Percentiles rank a stretch among this genome's conserved stretches.
Evolutionary conservation across 2,329 filamentous ascomycete species (phyloP).

Genomic region (Phialophora chinensis): DNA sequence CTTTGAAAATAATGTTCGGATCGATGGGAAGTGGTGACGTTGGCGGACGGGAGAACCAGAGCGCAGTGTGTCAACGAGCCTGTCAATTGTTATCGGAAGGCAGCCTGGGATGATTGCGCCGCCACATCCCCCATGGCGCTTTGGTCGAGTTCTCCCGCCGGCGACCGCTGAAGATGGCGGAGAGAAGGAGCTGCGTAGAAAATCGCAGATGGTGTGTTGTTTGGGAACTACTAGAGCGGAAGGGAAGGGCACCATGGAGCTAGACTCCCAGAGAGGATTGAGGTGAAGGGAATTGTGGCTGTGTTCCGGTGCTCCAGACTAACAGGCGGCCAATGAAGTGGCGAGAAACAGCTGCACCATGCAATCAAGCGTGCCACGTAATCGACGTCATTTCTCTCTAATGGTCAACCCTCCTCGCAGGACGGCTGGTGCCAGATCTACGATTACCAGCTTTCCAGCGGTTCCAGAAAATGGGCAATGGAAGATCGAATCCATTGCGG

Average conservation of each 20-base stretch:
- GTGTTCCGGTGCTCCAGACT: background rate
- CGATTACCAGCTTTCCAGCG: background rate
- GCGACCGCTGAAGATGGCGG: background rate
- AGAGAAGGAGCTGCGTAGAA: conserved; percentile 8
- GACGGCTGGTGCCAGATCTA: background rate
- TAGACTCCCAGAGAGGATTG: background rate
- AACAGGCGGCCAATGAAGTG: background rate
- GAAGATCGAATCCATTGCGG: background rate
- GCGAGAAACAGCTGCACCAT: background rate
- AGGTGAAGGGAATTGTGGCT: background rate
- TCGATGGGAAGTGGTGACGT: conserved; percentile 2
- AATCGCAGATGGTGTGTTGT: background rate
- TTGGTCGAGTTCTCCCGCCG: conserved; percentile 1
- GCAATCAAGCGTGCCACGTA: background rate
- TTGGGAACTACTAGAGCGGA: background rate
- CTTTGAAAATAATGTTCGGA: conserved; percentile 1
- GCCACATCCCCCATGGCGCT: conserved; percentile 30
- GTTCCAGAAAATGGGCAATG: background rate
- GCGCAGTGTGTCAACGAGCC: conserved; percentile 9
- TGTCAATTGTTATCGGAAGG: conserved; percentile 22
- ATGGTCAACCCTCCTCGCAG: background rate
- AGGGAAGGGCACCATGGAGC: background rate
- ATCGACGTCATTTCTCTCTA: background rate
- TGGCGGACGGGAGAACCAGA: conserved; percentile 12
- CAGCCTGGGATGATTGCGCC: conserved; percentile 16